phyloP scores from a whole-genome alignment of 768 basidiomycete species.

The Phlebiopsis flavidoalba region DNA sequence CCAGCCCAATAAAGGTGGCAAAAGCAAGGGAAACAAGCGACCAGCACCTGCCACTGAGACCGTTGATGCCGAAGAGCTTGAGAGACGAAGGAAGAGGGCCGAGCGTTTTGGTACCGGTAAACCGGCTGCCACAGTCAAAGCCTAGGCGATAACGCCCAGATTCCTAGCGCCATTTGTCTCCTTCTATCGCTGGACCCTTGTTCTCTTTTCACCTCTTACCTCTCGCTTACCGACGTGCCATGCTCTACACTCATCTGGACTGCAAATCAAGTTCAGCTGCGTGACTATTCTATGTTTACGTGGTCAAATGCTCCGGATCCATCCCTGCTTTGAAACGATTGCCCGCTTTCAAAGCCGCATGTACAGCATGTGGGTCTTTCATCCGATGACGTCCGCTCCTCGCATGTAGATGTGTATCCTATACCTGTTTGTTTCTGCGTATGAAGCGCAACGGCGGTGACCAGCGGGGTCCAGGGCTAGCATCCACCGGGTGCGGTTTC shows the following conservation, averaged over 20 bases:
- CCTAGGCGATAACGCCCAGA: background rate
- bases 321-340: no score
- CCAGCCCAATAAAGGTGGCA: conserved; percentile 25
- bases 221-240: no score
- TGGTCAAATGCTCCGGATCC: background rate
- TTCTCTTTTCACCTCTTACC: background rate
- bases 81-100: conserved; percentile 55
- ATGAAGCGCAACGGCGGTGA: background rate
- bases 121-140: background rate
- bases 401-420: background rate
- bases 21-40: conserved; percentile 23
- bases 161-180: background rate
- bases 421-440: background rate
- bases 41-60: conserved; percentile 30
- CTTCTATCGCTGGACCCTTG: background rate
- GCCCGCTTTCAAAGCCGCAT: no score
- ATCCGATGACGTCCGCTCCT: background rate
- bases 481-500: background rate
- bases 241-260: no score
- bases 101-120: conserved; percentile 49
- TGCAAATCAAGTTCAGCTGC: no score
- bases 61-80: conserved; percentile 54
- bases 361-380: no score
- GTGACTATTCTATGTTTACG: background rate
- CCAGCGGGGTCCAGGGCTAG: background rate